Base-by-base conservation (phyloP, 805 yeast species). In the Starmera dryadoides region DNA sequence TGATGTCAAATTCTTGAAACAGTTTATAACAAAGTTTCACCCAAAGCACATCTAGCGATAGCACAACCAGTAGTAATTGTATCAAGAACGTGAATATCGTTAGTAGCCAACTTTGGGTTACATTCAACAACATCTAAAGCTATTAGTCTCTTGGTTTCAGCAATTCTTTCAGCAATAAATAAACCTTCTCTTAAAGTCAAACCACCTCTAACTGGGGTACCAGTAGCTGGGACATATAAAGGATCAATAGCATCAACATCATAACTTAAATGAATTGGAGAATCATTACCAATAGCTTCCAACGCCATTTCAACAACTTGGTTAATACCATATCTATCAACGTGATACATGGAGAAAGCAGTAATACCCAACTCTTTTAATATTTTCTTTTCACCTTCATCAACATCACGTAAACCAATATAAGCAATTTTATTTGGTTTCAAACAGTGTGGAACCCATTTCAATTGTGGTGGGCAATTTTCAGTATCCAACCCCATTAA, bases 171-270 rank as follows among this genome's bases (percentile, higher is more conserved):
- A 44, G 89, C 93, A 39, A 91, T 64, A 58, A 83, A 91, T 59
- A 93, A 73, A 36, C 96, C 97, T 64, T 91, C 98, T 66, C 98
- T 77, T 62, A 91, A 73, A 8, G 96, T 81, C 47, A 91, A 69
- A 4, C 98, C 98, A 47, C 98, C 98, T 60, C 95, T 80, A 14
- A 91, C 98, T 33, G 97, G 91, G 1, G 98, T 93, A 39, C 98
- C 98, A 1, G 98, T 91, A 30, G 97, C 95, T 16, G 96, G 97
- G 12, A 93, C 96, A 56, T 70, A 88, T 45, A 79, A 72, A 35
- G 98, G 98, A 63, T 91, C 98, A 42, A 93, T 81, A 33, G 97
- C 97, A 63, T 91, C 98, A 33, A 91, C 97, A 58, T 91, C 98
- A 59, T 89, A 91, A 21, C 94, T 82, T 48, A 93, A 64, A 67